Evolutionary conservation across 2,329 filamentous ascomycete species (phyloP).

Genomic region (Aspergillus sergii): DNA sequence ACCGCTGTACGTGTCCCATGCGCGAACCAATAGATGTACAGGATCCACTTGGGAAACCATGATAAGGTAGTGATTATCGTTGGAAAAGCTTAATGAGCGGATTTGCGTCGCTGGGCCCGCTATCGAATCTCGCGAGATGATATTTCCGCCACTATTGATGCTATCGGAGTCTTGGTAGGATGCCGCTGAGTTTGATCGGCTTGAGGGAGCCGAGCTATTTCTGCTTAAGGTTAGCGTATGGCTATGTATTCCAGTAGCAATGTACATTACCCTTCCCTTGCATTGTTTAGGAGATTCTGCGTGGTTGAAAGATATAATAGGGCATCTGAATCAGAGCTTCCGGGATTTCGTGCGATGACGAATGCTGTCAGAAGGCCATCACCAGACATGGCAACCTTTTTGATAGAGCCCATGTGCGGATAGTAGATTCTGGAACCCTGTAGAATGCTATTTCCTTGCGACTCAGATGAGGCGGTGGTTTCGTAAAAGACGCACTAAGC

Average conservation of each 20-base stretch:
- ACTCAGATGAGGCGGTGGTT: background rate
- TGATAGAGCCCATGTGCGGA: slow-evolving; percentile 17
- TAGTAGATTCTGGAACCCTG: background rate
- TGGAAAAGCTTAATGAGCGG: slow-evolving; percentile 15
- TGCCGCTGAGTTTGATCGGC: slow-evolving; percentile 14
- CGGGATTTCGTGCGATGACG: slow-evolving; percentile 1
- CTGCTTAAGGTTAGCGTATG: background rate
- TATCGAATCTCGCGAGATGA: slow-evolving; percentile 3
- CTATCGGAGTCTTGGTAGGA: slow-evolving; percentile 5
- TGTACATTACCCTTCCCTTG: slow-evolving; percentile 7
- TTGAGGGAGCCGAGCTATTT: slow-evolving; percentile 6
- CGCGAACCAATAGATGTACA: slow-evolving; percentile 9
- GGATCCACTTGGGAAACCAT: slow-evolving; percentile 12
- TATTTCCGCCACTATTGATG: slow-evolving; percentile 11
- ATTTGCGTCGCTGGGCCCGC: slow-evolving; percentile 12
- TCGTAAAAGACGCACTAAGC: slow-evolving; percentile 17
- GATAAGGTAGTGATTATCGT: slow-evolving; percentile 13
- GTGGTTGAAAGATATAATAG: slow-evolving; percentile 17
- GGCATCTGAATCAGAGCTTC: slow-evolving; percentile 1
- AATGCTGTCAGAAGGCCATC: slow-evolving; percentile 17
- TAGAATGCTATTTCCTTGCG: background rate
- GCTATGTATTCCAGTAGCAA: background rate
- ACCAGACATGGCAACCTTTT: slow-evolving; percentile 17
- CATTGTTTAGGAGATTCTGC: slow-evolving; percentile 12
- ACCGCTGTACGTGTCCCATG: slow-evolving; percentile 16